These are phyloP conservation scores for Parsonsia alboflavescens DNA, from an alignment of 257 asterid genomes.

Conservation along the genomic window DNA sequence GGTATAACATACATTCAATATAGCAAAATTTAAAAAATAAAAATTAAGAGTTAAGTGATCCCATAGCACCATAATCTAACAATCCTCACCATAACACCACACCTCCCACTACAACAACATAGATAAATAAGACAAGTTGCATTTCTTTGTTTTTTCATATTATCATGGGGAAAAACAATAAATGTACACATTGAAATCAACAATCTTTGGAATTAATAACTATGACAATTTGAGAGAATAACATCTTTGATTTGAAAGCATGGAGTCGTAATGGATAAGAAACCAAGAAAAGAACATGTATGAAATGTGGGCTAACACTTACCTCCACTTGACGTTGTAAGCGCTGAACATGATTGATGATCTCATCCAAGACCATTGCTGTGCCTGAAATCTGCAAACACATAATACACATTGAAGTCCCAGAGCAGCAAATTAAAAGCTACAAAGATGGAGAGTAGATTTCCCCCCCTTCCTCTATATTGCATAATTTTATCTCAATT, in stretches of 20 bases:
- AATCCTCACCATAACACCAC: not conserved
- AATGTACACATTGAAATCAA: not conserved
- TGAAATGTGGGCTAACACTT: constrained; percentile 19
- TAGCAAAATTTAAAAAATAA: not conserved
- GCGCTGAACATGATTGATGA: constrained; percentile 85
- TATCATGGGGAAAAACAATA: not conserved
- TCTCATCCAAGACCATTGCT: constrained; percentile 94
- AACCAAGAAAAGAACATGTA: constrained; percentile 3
- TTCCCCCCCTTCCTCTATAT: not conserved
- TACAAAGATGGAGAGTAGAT: not conserved
- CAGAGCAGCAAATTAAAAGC: not conserved
- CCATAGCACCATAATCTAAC: not conserved
- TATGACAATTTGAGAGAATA: not conserved
- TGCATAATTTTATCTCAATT: not conserved
- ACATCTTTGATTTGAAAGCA: not conserved
- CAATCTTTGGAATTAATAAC: not conserved
- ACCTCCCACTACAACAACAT: not conserved
- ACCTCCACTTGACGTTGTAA: constrained; percentile 99
- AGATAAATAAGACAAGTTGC: not conserved
- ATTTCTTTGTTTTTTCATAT: not conserved
- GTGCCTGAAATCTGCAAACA: constrained; percentile 83
- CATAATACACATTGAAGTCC: not conserved
- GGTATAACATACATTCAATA: not conserved
- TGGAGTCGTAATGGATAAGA: not conserved
- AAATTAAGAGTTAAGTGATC: too few relatives aligned